A percentile compares a stretch with the other conserved stretches of the same genome.
These are phyloP conservation scores for Rhynchosporium agropyri DNA, from an alignment of 2,329 filamentous ascomycete genomes.

Conservation along the genomic window DNA sequence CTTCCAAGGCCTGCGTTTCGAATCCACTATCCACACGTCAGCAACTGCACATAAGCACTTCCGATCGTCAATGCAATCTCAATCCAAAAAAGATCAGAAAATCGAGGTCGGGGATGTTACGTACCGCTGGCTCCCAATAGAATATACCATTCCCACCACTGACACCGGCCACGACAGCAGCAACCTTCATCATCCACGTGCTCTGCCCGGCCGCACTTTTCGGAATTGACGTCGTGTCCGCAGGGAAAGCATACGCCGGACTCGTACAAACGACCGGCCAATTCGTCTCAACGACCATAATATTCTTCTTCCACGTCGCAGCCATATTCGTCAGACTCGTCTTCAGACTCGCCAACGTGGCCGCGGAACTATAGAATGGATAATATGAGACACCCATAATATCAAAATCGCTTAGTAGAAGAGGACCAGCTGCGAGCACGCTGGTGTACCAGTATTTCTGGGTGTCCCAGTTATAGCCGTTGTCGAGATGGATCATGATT, in stretches of 20 bases:
- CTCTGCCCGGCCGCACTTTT: constrained; percentile 65
- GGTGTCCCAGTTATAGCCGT: constrained; percentile 71
- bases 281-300: constrained; percentile 71
- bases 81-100: too few species aligned
- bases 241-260: constrained; percentile 60
- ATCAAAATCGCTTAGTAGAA: constrained; percentile 62
- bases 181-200: constrained; percentile 62
- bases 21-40: constrained; percentile 52
- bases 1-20: constrained; percentile 66
- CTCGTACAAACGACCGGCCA: constrained; percentile 68
- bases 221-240: constrained; percentile 61
- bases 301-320: constrained; percentile 62
- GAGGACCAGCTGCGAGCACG: constrained; percentile 54
- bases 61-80: too few species aligned
- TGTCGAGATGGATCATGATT: constrained; percentile 76
- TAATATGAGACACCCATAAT: constrained; percentile 75
- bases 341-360: constrained; percentile 60
- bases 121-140: constrained; percentile 69
- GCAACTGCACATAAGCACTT: too few species aligned
- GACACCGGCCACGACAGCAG: constrained; percentile 55
- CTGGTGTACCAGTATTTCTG: constrained; percentile 64
- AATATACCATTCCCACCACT: constrained; percentile 62
- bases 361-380: constrained; percentile 66
- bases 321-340: constrained; percentile 61
- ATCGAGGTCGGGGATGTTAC: too few species aligned